Conservation (phyloP, 768 basidiomycete species). For the Tephrocybe sp. region DNA sequence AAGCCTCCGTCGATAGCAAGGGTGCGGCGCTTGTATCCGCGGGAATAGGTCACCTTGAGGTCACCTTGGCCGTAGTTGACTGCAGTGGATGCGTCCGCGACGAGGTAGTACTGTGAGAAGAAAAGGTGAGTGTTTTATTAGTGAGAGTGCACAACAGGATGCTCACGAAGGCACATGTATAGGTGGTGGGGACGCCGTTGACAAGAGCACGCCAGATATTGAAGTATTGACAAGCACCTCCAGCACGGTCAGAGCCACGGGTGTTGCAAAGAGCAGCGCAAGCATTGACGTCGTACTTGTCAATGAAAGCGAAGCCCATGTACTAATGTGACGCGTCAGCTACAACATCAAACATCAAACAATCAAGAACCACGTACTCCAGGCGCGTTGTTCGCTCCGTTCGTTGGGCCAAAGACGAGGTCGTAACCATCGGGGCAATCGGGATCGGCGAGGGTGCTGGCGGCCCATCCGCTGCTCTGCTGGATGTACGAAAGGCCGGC, state of each 20-base stretch:
- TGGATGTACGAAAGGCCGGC: slow-evolving; percentile 41
- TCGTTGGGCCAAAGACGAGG: slow-evolving; percentile 44
- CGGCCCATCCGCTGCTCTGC: slow-evolving; percentile 42
- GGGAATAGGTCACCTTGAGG: slow-evolving; percentile 45
- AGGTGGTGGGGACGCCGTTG: slow-evolving; percentile 44
- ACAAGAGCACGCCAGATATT: slow-evolving; percentile 55
- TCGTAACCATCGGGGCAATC: slow-evolving; percentile 43
- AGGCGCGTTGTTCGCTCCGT: slow-evolving; percentile 42
- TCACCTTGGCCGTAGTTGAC: slow-evolving; percentile 46
- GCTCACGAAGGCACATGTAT: slow-evolving; percentile 50
- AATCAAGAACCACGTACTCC: slow-evolving; percentile 12
- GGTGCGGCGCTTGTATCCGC: slow-evolving; percentile 43
- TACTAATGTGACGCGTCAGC: slow-evolving; percentile 31
- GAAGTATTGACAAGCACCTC: slow-evolving; percentile 50
- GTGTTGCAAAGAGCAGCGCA: slow-evolving; percentile 45
- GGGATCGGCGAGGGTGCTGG: slow-evolving; percentile 36
- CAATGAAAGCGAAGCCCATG: slow-evolving; percentile 51
- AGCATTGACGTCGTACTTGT: slow-evolving; percentile 45
- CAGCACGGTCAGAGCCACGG: slow-evolving; percentile 38
- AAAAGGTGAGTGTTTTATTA: not conserved
- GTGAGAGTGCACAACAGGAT: too few species aligned
- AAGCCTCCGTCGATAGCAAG: slow-evolving; percentile 42
- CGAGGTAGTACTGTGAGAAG: slow-evolving; percentile 38
- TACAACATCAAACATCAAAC: too few species aligned
- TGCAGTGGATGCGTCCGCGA: slow-evolving; percentile 43